phyloP scores from a whole-genome alignment of 2,329 filamentous ascomycete genomes.

The Ophiocordyceps sinensis region DNA sequence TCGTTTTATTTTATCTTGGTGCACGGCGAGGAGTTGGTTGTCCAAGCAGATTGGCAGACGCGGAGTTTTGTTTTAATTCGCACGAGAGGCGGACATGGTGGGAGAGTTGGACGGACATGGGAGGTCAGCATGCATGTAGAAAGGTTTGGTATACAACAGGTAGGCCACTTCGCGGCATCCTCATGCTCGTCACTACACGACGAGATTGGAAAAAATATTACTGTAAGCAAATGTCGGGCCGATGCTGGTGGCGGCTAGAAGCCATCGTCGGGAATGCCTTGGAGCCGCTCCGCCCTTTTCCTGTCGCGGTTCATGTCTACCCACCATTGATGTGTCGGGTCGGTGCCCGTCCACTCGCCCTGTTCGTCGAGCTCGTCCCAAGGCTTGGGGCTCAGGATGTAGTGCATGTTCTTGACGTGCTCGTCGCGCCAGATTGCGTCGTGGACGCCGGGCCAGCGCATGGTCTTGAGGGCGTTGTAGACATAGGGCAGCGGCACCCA shows the following conservation, averaged over 20 bases:
- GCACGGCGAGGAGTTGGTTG: background rate
- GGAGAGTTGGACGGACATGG: no score
- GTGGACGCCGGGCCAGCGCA: slow-evolving; percentile 39
- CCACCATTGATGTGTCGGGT: slow-evolving; percentile 43
- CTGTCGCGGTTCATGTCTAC: slow-evolving; percentile 31
- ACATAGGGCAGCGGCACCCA: slow-evolving; percentile 46
- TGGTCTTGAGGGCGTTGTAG: slow-evolving; percentile 49
- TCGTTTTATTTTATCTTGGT: background rate
- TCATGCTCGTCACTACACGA: no score
- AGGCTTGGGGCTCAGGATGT: slow-evolving; percentile 46
- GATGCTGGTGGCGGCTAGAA: slow-evolving; percentile 6
- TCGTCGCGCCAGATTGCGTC: slow-evolving; percentile 41
- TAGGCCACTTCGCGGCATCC: no score
- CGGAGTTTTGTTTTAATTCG: background rate
- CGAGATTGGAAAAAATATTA: background rate
- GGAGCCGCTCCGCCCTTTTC: slow-evolving; percentile 22
- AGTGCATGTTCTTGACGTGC: slow-evolving; percentile 45
- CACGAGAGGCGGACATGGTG: background rate
- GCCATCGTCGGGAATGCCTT: slow-evolving; percentile 17
- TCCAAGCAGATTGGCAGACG: background rate
- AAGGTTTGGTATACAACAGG: background rate
- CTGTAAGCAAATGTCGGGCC: background rate
- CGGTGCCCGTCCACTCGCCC: slow-evolving; percentile 27
- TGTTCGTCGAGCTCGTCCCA: slow-evolving; percentile 37
- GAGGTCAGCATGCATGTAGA: no score